Evolutionary conservation across 768 basidiomycete species (phyloP).

Genomic region (Psilocybe subaeruginosa): DNA sequence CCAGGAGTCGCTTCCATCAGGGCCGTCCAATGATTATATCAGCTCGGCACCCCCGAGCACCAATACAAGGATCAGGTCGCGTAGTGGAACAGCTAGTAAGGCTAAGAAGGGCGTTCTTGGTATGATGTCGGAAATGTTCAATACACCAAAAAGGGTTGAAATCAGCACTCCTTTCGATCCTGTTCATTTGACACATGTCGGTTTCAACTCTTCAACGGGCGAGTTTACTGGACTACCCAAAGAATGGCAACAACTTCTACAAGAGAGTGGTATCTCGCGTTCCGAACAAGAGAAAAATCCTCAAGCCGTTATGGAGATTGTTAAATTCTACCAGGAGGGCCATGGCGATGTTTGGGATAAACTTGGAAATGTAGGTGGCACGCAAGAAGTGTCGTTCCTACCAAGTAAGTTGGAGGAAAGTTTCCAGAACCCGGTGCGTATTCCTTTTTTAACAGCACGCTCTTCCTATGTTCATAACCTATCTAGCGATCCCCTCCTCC

Average conservation of each 20-base stretch:
- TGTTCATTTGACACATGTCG: conserved; percentile 98
- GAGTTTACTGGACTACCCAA: conserved; percentile 98
- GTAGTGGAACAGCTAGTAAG: conserved; percentile 52
- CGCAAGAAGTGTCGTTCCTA: conserved; percentile 24
- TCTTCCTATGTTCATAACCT: conserved; percentile 6
- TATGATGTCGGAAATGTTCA: conserved; percentile 72
- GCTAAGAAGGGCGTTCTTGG: conserved; percentile 73
- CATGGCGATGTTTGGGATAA: conserved; percentile 86
- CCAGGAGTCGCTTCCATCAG: conserved; percentile 40
- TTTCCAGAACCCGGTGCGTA: conserved; percentile 60
- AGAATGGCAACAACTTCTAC: conserved; percentile 97
- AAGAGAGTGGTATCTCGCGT: conserved; percentile 94
- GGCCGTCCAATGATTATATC: conserved; percentile 32
- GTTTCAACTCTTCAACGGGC: conserved; percentile 98
- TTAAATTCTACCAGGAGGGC: conserved; percentile 96
- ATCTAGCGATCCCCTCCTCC: conserved; percentile 51
- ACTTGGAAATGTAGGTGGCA: conserved; percentile 61
- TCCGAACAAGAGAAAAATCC: conserved; percentile 97
- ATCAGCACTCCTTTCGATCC: conserved; percentile 99
- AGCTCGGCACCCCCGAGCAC: conserved; percentile 23
- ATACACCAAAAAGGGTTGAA: conserved; percentile 76
- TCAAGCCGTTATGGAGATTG: conserved; percentile 97
- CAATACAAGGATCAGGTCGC: conserved; percentile 37
- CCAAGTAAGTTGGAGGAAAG: conserved; percentile 46
- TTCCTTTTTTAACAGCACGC: conserved; percentile 4